These are phyloP conservation scores for Arabidopsis lyrata DNA, from an alignment of 441 rosid genomes.

Conservation along the genomic window DNA sequence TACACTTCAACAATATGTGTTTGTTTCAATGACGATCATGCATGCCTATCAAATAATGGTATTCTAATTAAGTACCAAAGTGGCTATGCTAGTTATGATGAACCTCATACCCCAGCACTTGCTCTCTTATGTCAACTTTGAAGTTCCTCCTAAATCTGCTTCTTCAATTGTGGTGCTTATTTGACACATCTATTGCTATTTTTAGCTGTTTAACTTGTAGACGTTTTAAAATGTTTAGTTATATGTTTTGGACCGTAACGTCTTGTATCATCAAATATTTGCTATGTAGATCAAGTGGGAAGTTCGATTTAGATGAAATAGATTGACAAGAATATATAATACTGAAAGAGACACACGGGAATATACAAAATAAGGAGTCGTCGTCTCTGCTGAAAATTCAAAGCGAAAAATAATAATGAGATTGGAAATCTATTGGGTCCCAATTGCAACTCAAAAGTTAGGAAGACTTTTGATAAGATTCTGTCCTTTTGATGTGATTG, in stretches of 20 bases:
- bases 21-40: neutral
- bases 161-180: too few species aligned
- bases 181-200: too few species aligned
- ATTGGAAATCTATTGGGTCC: constrained; percentile 40
- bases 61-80: constrained; percentile 9
- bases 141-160: neutral
- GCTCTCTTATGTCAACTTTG: constrained; percentile 4
- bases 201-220: neutral
- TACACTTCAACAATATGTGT: neutral
- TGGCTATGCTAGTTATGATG: constrained; percentile 13
- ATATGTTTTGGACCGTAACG: constrained; percentile 1
- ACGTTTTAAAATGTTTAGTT: neutral
- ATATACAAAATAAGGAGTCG: constrained; percentile 20
- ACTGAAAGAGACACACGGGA: constrained; percentile 21
- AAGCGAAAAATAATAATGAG: constrained; percentile 26
- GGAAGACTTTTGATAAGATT: constrained; percentile 41
- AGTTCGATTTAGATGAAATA: constrained; percentile 5
- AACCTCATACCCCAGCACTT: neutral
- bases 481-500: constrained; percentile 38
- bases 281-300: neutral
- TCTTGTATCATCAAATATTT: constrained; percentile 1
- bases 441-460: constrained; percentile 39
- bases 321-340: constrained; percentile 24
- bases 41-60: neutral
- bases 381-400: constrained; percentile 27